Evolutionary conservation across 1,284 basidiomycete species (phyloP), one percentile per base, ranked within the genome.

Genomic region (Neonothopanus nambi): DNA sequence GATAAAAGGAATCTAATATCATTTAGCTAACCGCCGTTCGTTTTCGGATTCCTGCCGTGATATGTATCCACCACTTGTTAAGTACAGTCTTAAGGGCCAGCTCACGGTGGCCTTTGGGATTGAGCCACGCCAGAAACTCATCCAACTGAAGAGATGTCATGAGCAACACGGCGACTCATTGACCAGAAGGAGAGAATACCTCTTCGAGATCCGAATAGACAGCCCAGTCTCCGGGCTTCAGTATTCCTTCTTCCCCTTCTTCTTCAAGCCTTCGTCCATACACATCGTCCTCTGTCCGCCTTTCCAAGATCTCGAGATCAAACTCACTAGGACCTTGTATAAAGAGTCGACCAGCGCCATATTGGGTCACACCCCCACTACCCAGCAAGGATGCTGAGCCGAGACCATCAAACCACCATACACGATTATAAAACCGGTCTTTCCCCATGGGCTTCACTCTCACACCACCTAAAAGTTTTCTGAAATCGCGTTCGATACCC

Each of bases 401-500:
- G 73, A 96, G 84, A 3, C 97, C 96, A 71, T 99, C 96, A 67
- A 98, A 92, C 96, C 96, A 99, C 95, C 95, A 99, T 58, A 98
- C 81, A 30, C 91, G 85, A 69, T 97, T 96, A 64, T 91, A 88
- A 71, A 98, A 99, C 51, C 96, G 80, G 68, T 99, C 97, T 59
- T 83, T 80, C 3, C 97, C 96, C 43, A 99, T 65, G 1, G 95
- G 93, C 62, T 91, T 89, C 40, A 93, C 85, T 43, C 96, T 82
- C 38, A 95, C 81, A 6, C 88, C 85, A 53, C 91, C 90, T 28
- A 93, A 75, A 54, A 92, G 78, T 63, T 93, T 87, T 55, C 96
- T 80, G 73, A 98, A 98, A 60, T 98, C 96, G 51, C 92, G 85
- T 67, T 98, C 95, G 58, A 97, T 91, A 53, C 81, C 81, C 62